Evolutionary conservation across 2,329 filamentous ascomycete species (phyloP), one percentile per base, ranked within the genome.

Genomic region (Colletotrichum phormii): DNA sequence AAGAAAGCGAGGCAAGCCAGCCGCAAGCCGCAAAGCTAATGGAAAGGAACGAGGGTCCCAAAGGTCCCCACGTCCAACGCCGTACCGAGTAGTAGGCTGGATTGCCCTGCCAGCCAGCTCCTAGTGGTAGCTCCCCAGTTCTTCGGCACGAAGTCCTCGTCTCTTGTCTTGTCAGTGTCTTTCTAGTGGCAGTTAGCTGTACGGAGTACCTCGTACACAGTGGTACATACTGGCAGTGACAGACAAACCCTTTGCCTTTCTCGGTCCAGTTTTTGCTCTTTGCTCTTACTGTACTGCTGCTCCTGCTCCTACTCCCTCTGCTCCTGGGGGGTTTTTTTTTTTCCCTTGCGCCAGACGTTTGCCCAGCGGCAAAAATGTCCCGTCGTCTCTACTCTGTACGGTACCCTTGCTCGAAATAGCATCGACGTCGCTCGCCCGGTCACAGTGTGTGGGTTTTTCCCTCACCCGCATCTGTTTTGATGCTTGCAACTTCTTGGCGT

Each of bases 401-500:
- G 42, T 46, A 46, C 42, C 42, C 62, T 55, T 54, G 65, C 70
- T 70, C 70, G 60, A 72, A 72, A 72, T 72, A 72, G 70, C 70
- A 72, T 72, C 66, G 54, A 72, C 46, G 61, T 63, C 46, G 61
- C 31, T 55, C 70, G 70, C 70, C 70, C 70, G 66, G 70, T 64
- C 70, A 72, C 70, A 72, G 70, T 73, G 71, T 73, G 71, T 64
- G 71, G 67, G 61, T 54, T 73, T 71, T 73, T 67, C 57, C 67
- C 67, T 73, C 68, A 62, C 67, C 71, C 66, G 70, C 70, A 72
- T 73, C 63, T 63, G 71, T 71, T 73, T 72, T 73, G 71, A 73
- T 71, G 67, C 71, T 73, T 67, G 62, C 62, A 73, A 72, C 71
- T 54, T 73, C 71, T 73, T 73, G 71, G 71, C 71, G 71, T 73